Conservation (phyloP, 2,329 filamentous ascomycete species). For the Fusarium sp. region DNA sequence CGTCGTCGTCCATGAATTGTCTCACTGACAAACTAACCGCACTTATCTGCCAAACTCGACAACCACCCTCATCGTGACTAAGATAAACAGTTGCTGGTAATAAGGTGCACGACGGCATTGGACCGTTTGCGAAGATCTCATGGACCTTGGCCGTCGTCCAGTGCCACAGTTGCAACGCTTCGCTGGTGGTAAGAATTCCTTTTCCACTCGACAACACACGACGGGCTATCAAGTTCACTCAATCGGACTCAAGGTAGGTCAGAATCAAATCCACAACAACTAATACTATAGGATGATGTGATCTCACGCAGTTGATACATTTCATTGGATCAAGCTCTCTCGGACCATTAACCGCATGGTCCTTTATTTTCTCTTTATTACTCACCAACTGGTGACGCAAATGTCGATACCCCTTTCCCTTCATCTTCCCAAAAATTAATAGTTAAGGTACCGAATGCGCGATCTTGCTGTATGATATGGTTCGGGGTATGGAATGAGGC, state of each 20-base stretch:
- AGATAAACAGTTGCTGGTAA: constrained; percentile 26
- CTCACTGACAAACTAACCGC: constrained; percentile 36
- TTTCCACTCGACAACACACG: constrained; percentile 13
- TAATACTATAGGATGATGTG: constrained; percentile 39
- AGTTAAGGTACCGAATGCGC: constrained; percentile 24
- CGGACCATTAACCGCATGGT: constrained; percentile 13
- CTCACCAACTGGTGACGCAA: constrained; percentile 32
- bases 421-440: constrained; percentile 22
- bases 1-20: constrained; percentile 60
- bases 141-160: constrained; percentile 6
- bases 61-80: constrained; percentile 19
- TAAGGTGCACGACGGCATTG: constrained; percentile 5
- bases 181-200: constrained; percentile 46
- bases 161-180: constrained; percentile 17
- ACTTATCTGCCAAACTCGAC: constrained; percentile 18
- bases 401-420: constrained; percentile 45
- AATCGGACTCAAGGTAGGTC: constrained; percentile 34
- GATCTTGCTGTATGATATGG: constrained; percentile 37
- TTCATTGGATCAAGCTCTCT: background rate
- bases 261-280: constrained; percentile 23
- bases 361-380: constrained; percentile 31
- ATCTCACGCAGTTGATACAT: constrained; percentile 14
- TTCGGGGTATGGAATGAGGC: constrained; percentile 38
- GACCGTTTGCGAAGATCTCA: background rate
- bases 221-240: constrained; percentile 3